Conservation (phyloP, 371 early-diverging fungal species). For the Catenaria anguillulae region DNA sequence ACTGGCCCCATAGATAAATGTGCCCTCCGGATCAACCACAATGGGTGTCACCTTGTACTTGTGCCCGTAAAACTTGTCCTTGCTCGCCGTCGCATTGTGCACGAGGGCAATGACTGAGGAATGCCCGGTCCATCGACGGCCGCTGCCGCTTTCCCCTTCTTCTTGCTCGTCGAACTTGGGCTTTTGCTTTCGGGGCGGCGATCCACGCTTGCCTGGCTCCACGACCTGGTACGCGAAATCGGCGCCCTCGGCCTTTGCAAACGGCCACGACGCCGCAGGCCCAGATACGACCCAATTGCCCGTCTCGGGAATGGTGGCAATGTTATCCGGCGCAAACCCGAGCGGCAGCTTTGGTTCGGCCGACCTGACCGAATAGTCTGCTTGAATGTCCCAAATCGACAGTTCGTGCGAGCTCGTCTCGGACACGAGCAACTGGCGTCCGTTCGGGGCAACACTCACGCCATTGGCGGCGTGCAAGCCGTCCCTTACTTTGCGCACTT, state of each 20-base stretch:
- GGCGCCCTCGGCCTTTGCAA: not conserved
- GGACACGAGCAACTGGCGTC: not conserved
- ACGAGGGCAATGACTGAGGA: too few species aligned
- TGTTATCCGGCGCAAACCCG: not conserved
- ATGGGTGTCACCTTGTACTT: not conserved
- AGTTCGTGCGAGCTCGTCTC: not conserved
- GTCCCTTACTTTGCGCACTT: not conserved
- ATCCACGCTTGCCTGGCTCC: too few species aligned
- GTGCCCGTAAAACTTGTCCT: not conserved
- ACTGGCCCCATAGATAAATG: not conserved
- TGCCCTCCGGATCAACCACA: not conserved
- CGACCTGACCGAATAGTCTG: not conserved
- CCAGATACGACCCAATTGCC: not conserved
- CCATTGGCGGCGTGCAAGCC: conserved; percentile 6
- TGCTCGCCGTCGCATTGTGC: too few species aligned
- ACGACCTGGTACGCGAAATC: not conserved
- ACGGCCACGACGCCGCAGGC: not conserved
- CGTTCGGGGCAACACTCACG: not conserved
- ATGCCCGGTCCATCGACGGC: too few species aligned
- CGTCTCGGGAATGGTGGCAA: not conserved
- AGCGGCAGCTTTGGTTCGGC: not conserved
- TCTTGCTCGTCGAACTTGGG: too few species aligned
- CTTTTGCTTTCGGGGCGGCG: too few species aligned
- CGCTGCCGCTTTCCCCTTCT: too few species aligned
- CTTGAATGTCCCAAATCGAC: not conserved